A percentile compares a stretch with the other conserved stretches of the same genome.
These are phyloP conservation scores for Stellera chamaejasme DNA, from an alignment of 345 rosid species.

Conservation along the genomic window DNA sequence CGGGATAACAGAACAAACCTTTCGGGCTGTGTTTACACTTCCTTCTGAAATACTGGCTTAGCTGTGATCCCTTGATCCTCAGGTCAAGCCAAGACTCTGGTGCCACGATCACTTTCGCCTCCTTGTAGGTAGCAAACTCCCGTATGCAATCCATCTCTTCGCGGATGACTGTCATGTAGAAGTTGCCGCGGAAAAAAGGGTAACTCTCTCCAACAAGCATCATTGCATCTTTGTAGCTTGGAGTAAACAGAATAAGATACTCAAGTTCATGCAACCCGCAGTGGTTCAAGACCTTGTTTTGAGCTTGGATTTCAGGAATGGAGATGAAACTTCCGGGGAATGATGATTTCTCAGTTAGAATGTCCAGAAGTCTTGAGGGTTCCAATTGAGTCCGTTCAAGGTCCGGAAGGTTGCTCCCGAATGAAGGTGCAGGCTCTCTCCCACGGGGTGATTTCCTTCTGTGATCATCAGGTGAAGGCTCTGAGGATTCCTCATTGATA, in stretches of 20 bases:
- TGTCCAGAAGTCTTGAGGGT: constrained; percentile 55
- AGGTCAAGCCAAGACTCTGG: constrained; percentile 67
- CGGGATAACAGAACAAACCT: constrained; percentile 61
- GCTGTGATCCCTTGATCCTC: constrained; percentile 74
- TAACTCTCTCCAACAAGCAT: constrained; percentile 69
- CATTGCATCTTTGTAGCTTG: constrained; percentile 58
- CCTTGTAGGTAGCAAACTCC: constrained; percentile 59
- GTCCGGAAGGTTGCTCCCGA: constrained; percentile 34
- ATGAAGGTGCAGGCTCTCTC: constrained; percentile 18
- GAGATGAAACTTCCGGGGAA: constrained; percentile 67
- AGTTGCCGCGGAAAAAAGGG: constrained; percentile 61
- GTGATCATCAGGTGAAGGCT: constrained; percentile 21
- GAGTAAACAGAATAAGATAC: constrained; percentile 60
- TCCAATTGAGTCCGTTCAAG: constrained; percentile 50
- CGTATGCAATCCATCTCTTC: constrained; percentile 38
- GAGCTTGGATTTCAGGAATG: constrained; percentile 65
- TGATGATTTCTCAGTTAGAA: constrained; percentile 55
- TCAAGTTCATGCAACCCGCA: constrained; percentile 51
- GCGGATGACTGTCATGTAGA: constrained; percentile 39
- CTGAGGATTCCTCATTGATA: constrained; percentile 39
- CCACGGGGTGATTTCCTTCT: constrained; percentile 30
- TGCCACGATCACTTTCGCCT: constrained; percentile 52
- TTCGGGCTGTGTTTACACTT: constrained; percentile 57
- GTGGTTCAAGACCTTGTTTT: constrained; percentile 48
- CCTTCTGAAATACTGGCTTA: constrained; percentile 62